A percentile compares a stretch with the other conserved stretches of the same genome.
Conservation (phyloP, 176 grass and related monocot genomes). For the Rhipidocladum racemiflorum region DNA sequence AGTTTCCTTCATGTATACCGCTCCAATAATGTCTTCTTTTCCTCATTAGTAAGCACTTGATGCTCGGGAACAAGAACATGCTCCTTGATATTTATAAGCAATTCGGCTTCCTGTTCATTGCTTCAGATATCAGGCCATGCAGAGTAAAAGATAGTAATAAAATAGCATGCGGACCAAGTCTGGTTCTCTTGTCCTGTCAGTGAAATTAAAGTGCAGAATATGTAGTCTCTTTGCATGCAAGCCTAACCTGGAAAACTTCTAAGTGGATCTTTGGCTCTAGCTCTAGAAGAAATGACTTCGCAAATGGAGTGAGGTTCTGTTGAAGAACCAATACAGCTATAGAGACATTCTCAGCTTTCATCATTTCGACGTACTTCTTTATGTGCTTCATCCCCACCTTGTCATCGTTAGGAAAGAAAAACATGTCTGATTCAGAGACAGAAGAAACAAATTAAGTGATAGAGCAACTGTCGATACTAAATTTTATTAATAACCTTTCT, state of each 20-base stretch:
- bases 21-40: constrained; percentile 84
- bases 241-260: constrained; percentile 81
- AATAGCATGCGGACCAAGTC: not conserved
- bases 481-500: not conserved
- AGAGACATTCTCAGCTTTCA: constrained; percentile 77
- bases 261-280: constrained; percentile 70
- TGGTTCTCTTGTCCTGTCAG: not conserved
- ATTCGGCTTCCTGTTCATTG: constrained; percentile 62
- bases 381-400: constrained; percentile 99
- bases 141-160: not conserved
- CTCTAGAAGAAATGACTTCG: constrained; percentile 66
- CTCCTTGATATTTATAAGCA: constrained; percentile 91
- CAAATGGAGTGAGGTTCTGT: constrained; percentile 93
- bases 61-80: constrained; percentile 88
- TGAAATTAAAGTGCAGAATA: constrained; percentile 9
- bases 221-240: not conserved
- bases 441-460: not conserved
- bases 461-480: not conserved
- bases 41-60: constrained; percentile 77
- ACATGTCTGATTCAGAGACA: constrained; percentile 62
- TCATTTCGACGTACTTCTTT: constrained; percentile 89
- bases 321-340: constrained; percentile 69
- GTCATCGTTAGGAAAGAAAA: constrained; percentile 94
- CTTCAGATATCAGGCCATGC: constrained; percentile 23
- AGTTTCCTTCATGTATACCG: constrained; percentile 86